Evolutionary conservation across 495 filamentous ascomycete genomes (phyloP).

Genomic region (Barbatosphaeria neglecta): DNA sequence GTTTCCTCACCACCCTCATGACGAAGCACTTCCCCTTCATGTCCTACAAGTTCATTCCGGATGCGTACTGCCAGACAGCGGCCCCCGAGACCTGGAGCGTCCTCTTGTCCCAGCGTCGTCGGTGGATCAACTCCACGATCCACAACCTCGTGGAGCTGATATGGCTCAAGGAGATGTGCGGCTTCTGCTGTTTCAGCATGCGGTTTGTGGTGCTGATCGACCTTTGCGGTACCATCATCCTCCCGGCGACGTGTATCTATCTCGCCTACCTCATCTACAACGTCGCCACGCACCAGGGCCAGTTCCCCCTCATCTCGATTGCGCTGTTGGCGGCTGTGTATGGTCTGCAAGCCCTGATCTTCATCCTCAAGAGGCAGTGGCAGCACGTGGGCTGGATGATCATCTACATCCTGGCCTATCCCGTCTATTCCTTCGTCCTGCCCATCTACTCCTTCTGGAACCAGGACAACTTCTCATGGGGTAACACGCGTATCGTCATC

Average conservation of each 20-base stretch:
- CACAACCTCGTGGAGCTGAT: slow-evolving; percentile 91
- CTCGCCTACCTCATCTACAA: slow-evolving; percentile 81
- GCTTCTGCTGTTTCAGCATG: slow-evolving; percentile 99
- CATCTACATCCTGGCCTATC: slow-evolving; percentile 89
- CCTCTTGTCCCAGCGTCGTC: slow-evolving; percentile 83
- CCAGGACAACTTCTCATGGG: slow-evolving; percentile 96
- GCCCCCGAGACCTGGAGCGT: slow-evolving; percentile 91
- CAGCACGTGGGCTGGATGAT: slow-evolving; percentile 99
- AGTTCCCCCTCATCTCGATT: slow-evolving; percentile 77
- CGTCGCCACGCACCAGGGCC: slow-evolving; percentile 57
- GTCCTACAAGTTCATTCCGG: slow-evolving; percentile 91
- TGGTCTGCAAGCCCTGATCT: slow-evolving; percentile 89
- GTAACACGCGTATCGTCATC: slow-evolving; percentile 93
- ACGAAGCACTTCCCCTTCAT: slow-evolving; percentile 92
- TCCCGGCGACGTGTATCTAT: slow-evolving; percentile 84
- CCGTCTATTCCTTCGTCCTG: slow-evolving; percentile 83
- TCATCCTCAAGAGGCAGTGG: slow-evolving; percentile 93
- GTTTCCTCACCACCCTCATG: slow-evolving; percentile 94
- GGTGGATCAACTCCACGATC: slow-evolving; percentile 98
- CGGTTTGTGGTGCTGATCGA: slow-evolving; percentile 94
- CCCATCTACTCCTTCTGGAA: slow-evolving; percentile 99
- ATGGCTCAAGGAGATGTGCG: slow-evolving; percentile 80
- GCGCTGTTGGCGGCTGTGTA: slow-evolving; percentile 84
- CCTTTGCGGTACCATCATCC: slow-evolving; percentile 84
- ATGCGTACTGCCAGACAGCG: slow-evolving; percentile 84